Evolutionary conservation across 2,329 filamentous ascomycete genomes (phyloP).

Genomic region (Penicillium expansum): DNA sequence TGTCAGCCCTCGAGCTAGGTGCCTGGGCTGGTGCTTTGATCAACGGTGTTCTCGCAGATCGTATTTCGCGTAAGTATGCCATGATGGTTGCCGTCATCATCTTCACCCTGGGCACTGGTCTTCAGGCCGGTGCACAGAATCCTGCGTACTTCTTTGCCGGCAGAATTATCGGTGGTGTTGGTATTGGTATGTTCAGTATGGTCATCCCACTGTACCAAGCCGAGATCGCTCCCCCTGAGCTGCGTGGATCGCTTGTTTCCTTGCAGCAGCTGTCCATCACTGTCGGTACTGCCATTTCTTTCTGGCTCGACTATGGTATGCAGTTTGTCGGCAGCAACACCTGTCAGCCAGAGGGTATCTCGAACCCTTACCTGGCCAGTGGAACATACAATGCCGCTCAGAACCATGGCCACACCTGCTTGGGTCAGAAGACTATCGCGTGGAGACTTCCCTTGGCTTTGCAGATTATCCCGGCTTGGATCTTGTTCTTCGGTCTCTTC

Average conservation of each 20-base stretch:
- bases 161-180: conserved; percentile 29
- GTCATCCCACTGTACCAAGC: conserved; percentile 32
- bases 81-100: conserved; percentile 36
- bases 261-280: conserved; percentile 64
- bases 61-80: conserved; percentile 33
- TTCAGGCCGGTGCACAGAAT: conserved; percentile 30
- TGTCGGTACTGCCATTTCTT: conserved; percentile 54
- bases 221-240: conserved; percentile 55
- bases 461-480: conserved; percentile 60
- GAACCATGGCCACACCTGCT: conserved; percentile 60
- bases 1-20: conserved; percentile 36
- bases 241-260: conserved; percentile 64
- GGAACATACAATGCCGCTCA: conserved; percentile 61
- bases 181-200: conserved; percentile 33
- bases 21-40: conserved; percentile 34
- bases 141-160: conserved; percentile 31
- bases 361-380: conserved; percentile 15
- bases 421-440: conserved; percentile 57
- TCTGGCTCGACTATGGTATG: conserved; percentile 55
- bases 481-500: conserved; percentile 70
- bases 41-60: conserved; percentile 31
- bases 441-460: conserved; percentile 50
- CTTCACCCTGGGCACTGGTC: conserved; percentile 33
- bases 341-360: conserved; percentile 12
- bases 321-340: conserved; percentile 48